Conservation (phyloP, 208 protist species). For the Leishmania tropica region DNA sequence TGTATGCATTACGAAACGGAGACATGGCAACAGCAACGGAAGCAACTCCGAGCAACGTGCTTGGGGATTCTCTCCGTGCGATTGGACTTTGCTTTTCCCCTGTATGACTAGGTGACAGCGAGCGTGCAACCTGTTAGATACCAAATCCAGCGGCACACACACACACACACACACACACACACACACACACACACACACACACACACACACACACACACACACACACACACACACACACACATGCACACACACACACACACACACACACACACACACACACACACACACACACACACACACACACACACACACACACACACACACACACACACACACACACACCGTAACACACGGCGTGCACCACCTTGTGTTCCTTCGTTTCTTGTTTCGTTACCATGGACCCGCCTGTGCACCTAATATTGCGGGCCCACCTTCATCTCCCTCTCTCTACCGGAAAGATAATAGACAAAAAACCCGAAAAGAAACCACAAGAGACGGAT, state of each 20-base stretch:
- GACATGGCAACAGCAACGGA: neutral
- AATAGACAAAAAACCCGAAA: too few species aligned
- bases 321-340: too few species aligned
- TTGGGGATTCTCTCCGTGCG: neutral
- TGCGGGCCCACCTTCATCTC: neutral
- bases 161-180: too few species aligned
- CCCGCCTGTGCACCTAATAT: neutral
- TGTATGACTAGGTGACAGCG: neutral
- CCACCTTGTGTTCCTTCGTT: neutral
- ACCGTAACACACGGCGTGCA: neutral
- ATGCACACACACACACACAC: too few species aligned
- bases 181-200: too few species aligned
- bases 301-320: too few species aligned
- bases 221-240: too few species aligned
- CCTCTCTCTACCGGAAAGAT: neutral
- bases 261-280: too few species aligned
- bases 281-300: too few species aligned
- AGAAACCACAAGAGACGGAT: too few species aligned
- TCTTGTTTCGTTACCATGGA: neutral
- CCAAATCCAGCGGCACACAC: neutral
- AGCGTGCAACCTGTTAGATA: neutral
- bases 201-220: too few species aligned
- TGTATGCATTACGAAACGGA: neutral
- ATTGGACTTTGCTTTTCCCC: too few species aligned
- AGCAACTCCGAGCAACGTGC: neutral